These are phyloP conservation scores for Goffeauzyma gilvescens DNA, from an alignment of 768 basidiomycete genomes.

Conservation along the genomic window DNA sequence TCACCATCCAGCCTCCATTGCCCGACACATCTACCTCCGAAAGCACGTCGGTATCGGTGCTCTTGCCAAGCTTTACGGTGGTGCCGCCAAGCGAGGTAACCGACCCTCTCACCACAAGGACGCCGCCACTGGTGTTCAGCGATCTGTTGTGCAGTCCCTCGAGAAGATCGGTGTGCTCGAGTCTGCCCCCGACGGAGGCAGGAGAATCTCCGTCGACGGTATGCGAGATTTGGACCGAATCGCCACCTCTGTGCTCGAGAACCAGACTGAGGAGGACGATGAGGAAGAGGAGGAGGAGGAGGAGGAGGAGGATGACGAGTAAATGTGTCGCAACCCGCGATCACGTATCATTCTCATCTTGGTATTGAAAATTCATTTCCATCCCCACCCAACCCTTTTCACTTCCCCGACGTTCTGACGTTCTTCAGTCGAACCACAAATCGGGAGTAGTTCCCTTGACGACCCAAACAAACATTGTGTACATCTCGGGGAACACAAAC, in stretches of 20 bases:
- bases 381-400: no score
- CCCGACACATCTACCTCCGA: conserved; percentile 98
- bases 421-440: no score
- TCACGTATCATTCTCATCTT: no score
- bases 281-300: conserved; percentile 31
- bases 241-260: conserved; percentile 35
- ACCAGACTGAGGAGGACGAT: conserved; percentile 18
- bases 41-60: conserved; percentile 82
- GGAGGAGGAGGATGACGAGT: conserved; percentile 28
- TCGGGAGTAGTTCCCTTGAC: no score
- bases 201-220: conserved; percentile 90
- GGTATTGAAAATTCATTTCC: no score
- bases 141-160: conserved; percentile 85
- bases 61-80: conserved; percentile 79
- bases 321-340: no score
- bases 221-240: conserved; percentile 51
- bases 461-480: no score
- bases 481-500: no score
- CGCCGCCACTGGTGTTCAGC: conserved; percentile 70
- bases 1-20: conserved; percentile 54
- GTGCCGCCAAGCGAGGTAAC: conserved; percentile 85
- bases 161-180: conserved; percentile 99
- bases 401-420: no score
- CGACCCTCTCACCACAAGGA: conserved; percentile 86
- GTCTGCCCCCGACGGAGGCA: conserved; percentile 76